A percentile compares a stretch with the other conserved stretches of the same genome.
These are phyloP conservation scores for Spathaspora boniae DNA, from an alignment of 805 yeast genomes.

Conservation along the genomic window DNA sequence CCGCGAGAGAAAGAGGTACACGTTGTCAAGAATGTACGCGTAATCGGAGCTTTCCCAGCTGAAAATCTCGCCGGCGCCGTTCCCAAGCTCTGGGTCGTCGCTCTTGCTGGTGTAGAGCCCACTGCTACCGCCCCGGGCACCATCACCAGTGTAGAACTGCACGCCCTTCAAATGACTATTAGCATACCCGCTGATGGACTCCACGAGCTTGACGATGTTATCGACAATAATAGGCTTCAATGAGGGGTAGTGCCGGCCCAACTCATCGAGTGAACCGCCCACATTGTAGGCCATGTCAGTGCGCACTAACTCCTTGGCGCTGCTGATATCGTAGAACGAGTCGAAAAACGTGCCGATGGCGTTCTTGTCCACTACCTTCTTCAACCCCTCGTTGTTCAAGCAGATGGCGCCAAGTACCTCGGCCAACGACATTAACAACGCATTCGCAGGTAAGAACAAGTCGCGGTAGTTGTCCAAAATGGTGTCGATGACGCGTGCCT, in stretches of 20 bases:
- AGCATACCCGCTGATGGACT: slow-evolving; percentile 39
- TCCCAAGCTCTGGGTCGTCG: slow-evolving; percentile 41
- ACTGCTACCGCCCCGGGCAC: too few relatives aligned
- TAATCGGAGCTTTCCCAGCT: slow-evolving; percentile 53
- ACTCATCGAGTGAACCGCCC: slow-evolving; percentile 72
- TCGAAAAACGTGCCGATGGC: slow-evolving; percentile 44
- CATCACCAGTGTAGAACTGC: slow-evolving; percentile 41
- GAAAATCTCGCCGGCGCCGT: slow-evolving; percentile 34
- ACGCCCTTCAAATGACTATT: slow-evolving; percentile 34
- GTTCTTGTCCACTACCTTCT: slow-evolving; percentile 43
- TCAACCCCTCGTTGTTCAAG: slow-evolving; percentile 68
- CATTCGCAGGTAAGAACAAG: slow-evolving; percentile 56
- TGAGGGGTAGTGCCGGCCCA: slow-evolving; percentile 79
- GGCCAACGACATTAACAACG: slow-evolving; percentile 58
- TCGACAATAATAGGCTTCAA: slow-evolving; percentile 56
- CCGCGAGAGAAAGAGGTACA: slow-evolving; percentile 48
- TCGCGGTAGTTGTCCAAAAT: slow-evolving; percentile 55
- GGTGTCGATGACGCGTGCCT: slow-evolving; percentile 67
- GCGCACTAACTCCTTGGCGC: slow-evolving; percentile 50
- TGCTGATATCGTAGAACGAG: slow-evolving; percentile 45
- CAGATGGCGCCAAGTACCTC: slow-evolving; percentile 82
- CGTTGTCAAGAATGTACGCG: slow-evolving; percentile 48
- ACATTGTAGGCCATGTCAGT: slow-evolving; percentile 50
- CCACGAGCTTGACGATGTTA: slow-evolving; percentile 45
- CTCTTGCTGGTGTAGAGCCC: slow-evolving; percentile 37